Conservation (phyloP, 2,329 filamentous ascomycete genomes). For the Lachnellula subtilissima region DNA sequence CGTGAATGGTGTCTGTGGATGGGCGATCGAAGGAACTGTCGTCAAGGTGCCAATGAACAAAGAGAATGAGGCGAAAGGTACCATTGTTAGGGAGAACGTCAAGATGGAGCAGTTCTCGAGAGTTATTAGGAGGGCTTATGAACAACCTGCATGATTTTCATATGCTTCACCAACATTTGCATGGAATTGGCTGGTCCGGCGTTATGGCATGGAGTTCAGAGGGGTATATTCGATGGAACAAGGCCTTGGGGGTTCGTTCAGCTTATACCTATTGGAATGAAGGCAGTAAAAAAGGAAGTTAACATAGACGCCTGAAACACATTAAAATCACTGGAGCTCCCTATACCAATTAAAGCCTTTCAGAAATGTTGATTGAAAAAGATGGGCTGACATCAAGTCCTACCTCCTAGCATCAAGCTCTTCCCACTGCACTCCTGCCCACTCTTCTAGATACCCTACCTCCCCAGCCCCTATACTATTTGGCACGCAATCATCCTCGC, state of each 20-base stretch:
- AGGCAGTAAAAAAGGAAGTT: not conserved
- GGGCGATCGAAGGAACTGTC: conserved; percentile 62
- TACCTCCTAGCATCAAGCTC: conserved; percentile 45
- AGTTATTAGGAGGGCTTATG: conserved; percentile 79
- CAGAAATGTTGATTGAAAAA: not conserved
- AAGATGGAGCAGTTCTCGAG: conserved; percentile 81
- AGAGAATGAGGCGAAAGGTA: conserved; percentile 95
- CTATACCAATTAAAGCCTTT: no score
- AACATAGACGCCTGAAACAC: not conserved
- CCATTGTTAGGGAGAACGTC: conserved; percentile 92
- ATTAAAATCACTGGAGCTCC: no score
- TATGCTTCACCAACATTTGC: conserved; percentile 16
- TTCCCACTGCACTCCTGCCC: conserved; percentile 98
- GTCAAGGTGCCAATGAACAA: conserved; percentile 86
- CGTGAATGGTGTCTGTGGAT: conserved; percentile 78
- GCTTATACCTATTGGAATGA: not conserved
- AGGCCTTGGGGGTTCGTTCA: conserved; percentile 10
- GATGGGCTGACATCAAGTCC: not conserved
- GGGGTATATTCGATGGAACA: conserved; percentile 6
- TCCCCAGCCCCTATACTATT: conserved; percentile 53
- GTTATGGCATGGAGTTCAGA: conserved; percentile 22
- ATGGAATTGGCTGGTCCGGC: conserved; percentile 18
- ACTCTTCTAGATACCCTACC: conserved; percentile 84
- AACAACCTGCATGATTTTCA: conserved; percentile 60
- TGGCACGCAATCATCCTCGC: conserved; percentile 70